These are phyloP conservation scores for Plectosphaerella sp. DNA, from an alignment of 2,329 filamentous ascomycete genomes.

Conservation along the genomic window DNA sequence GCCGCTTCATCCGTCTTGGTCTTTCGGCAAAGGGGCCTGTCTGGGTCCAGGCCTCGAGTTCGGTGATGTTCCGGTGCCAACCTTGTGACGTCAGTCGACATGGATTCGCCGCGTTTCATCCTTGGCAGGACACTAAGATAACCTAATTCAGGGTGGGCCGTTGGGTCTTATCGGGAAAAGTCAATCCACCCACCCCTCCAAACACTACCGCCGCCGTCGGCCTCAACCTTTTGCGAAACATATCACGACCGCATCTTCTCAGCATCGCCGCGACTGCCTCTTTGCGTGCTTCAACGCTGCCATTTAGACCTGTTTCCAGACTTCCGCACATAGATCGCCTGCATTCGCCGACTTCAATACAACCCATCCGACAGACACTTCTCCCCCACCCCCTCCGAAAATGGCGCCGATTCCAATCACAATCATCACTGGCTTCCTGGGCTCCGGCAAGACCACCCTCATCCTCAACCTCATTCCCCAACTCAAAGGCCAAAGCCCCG, in stretches of 20 bases:
- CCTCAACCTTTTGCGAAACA: constrained; percentile 2
- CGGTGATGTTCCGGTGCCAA: neutral
- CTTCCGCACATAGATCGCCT: neutral
- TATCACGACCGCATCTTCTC: no score
- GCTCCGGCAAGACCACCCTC: constrained; percentile 92
- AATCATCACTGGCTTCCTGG: constrained; percentile 93
- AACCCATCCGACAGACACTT: neutral
- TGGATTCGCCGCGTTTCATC: neutral
- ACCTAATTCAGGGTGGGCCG: constrained; percentile 6
- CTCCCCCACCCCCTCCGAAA: neutral
- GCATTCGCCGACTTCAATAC: no score
- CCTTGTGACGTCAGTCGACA: neutral
- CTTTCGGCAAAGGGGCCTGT: no score
- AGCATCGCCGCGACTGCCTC: no score
- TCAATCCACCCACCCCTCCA: constrained; percentile 6
- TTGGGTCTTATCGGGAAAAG: constrained; percentile 8
- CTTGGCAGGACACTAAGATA: constrained; percentile 12
- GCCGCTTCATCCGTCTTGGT: no score
- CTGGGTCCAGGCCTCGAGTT: no score
- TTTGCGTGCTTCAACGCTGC: constrained; percentile 1
- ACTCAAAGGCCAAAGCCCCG: constrained; percentile 64
- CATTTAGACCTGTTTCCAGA: constrained; percentile 6
- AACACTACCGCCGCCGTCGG: constrained; percentile 4
- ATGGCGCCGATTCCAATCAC: constrained; percentile 82
- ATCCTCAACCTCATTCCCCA: constrained; percentile 93